Evolutionary conservation across 1,284 basidiomycete species (phyloP).

Genomic region (Malassezia yamatoensis): DNA sequence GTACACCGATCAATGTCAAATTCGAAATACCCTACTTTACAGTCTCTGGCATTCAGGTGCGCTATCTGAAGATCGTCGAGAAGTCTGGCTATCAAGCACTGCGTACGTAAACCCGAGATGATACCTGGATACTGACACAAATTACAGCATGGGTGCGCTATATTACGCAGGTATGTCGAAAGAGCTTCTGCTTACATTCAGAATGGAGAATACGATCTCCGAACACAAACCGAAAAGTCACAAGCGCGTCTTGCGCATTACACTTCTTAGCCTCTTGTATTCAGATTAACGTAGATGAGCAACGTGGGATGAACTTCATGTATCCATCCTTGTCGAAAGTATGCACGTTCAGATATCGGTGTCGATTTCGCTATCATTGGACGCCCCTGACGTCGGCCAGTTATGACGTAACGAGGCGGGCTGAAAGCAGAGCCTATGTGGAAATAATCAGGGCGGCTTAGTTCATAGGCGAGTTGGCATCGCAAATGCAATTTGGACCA

Average conservation of each 20-base stretch:
- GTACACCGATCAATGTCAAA: slow-evolving; percentile 87
- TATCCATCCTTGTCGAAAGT: no score
- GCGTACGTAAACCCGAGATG: slow-evolving; percentile 48
- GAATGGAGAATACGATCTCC: slow-evolving; percentile 81
- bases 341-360: no score
- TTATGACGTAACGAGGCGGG: no score
- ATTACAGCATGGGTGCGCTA: slow-evolving; percentile 52
- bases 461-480: no score
- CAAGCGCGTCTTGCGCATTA: slow-evolving; percentile 37
- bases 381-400: no score
- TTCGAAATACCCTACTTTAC: slow-evolving; percentile 99
- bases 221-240: slow-evolving; percentile 43
- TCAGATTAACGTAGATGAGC: no score
- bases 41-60: slow-evolving; percentile 81
- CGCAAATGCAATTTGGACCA: no score
- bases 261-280: slow-evolving; percentile 7
- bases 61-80: slow-evolving; percentile 94
- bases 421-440: no score
- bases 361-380: no score
- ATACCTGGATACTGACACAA: no score
- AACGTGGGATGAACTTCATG: no score
- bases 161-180: slow-evolving; percentile 56
- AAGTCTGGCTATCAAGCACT: slow-evolving; percentile 83
- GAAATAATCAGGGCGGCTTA: no score
- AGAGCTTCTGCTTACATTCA: slow-evolving; percentile 49